Percentiles rank a stretch among this genome's conserved stretches.
Evolutionary conservation across 139 green algal genomes (phyloP).

Genomic region (Chlamydomonas incerta): DNA sequence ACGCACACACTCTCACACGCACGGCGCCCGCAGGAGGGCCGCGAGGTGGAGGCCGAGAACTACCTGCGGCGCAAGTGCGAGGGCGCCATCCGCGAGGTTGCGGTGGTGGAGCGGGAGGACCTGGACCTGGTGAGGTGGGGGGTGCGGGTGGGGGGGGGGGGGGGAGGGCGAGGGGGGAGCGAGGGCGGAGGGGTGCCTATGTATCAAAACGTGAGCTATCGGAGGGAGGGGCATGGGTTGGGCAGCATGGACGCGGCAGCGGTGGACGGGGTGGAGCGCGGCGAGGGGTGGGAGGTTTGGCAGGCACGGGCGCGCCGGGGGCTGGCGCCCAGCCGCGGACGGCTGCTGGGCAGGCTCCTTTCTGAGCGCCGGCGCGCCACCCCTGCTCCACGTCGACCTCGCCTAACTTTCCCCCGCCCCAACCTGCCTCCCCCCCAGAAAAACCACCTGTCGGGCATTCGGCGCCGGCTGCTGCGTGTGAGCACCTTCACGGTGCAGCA

Average conservation of each 20-base stretch:
- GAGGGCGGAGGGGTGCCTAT: neutral
- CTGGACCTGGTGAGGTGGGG: constrained; percentile 85
- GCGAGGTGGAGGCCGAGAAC: constrained; percentile 90
- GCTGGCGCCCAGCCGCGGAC: no score
- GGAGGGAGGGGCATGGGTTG: no score
- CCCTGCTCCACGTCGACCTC: no score
- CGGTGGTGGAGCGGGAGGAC: constrained; percentile 89
- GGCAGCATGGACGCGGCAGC: no score
- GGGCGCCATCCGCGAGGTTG: constrained; percentile 75
- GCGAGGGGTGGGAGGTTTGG: no score
- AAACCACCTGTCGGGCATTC: constrained; percentile 94
- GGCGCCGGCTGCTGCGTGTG: constrained; percentile 90
- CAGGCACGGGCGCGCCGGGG: no score
- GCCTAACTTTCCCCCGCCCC: neutral
- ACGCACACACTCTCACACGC: no score
- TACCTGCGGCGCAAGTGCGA: constrained; percentile 85
- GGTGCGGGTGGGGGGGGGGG: neutral
- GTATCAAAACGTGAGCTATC: no score
- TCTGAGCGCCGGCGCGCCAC: no score
- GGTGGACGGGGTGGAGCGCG: no score
- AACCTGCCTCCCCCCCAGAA: constrained; percentile 70
- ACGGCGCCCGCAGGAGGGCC: constrained; percentile 43
- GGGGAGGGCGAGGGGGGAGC: neutral
- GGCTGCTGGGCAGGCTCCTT: no score
- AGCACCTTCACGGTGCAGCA: constrained; percentile 87